These are phyloP conservation scores for Brassica cretica DNA, from an alignment of 345 rosid genomes.

Conservation along the genomic window DNA sequence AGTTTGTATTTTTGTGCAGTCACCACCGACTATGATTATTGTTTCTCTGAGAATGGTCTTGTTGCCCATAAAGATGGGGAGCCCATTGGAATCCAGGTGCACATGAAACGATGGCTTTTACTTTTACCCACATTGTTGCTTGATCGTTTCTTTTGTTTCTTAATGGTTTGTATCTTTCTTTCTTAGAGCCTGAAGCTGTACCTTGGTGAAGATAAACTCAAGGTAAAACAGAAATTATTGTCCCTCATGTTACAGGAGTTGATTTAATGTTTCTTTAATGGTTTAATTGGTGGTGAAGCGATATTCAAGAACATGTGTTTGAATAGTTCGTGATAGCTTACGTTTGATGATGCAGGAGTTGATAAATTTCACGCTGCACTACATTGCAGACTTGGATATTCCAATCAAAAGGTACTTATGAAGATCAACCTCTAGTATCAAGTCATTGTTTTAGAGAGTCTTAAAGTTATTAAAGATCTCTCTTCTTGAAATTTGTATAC, in stretches of 20 bases:
- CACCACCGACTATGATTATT: slow-evolving; percentile 76
- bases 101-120: not conserved
- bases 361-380: slow-evolving; percentile 79
- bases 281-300: not conserved
- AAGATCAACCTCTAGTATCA: slow-evolving; percentile 1
- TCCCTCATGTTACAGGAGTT: slow-evolving; percentile 14
- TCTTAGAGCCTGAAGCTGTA: slow-evolving; percentile 80
- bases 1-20: slow-evolving; percentile 51
- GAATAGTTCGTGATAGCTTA: slow-evolving; percentile 8
- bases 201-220: slow-evolving; percentile 86
- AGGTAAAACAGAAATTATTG: slow-evolving; percentile 47
- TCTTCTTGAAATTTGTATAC: slow-evolving; percentile 21
- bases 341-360: slow-evolving; percentile 65
- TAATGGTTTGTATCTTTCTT: slow-evolving; percentile 29
- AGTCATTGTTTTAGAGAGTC: not conserved
- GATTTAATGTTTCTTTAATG: not conserved
- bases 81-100: slow-evolving; percentile 82
- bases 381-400: slow-evolving; percentile 95
- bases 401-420: slow-evolving; percentile 80
- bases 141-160: slow-evolving; percentile 2
- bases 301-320: not conserved
- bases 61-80: slow-evolving; percentile 91
- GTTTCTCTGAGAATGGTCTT: slow-evolving; percentile 97
- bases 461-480: not conserved
- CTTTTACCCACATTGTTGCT: not conserved